phyloP scores from a whole-genome alignment of 2,329 filamentous ascomycete genomes.

The Dothideomycetidae sp. region DNA sequence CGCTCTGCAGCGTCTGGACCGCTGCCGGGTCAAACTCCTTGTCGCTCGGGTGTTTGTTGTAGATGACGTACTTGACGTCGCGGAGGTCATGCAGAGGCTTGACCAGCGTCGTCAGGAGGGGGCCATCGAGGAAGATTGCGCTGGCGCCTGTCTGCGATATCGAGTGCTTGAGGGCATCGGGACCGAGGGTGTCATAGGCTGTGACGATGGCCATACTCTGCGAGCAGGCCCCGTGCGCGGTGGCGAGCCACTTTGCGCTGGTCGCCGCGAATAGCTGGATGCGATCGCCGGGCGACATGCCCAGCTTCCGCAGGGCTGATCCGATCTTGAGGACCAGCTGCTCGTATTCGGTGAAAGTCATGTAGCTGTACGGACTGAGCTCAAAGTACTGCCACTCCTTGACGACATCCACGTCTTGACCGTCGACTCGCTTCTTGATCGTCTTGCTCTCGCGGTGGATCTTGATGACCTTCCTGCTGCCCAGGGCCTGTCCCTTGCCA shows the following conservation, averaged over 20 bases:
- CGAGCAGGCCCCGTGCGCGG: slow-evolving; percentile 52
- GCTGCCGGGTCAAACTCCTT: slow-evolving; percentile 38
- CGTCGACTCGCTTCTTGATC: slow-evolving; percentile 76
- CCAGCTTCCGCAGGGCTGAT: slow-evolving; percentile 59
- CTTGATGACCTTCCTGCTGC: slow-evolving; percentile 58
- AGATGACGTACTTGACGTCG: slow-evolving; percentile 43
- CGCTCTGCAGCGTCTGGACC: slow-evolving; percentile 39
- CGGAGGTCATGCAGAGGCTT: slow-evolving; percentile 42
- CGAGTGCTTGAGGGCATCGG: slow-evolving; percentile 72
- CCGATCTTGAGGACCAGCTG: slow-evolving; percentile 54
- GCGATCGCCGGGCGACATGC: slow-evolving; percentile 50
- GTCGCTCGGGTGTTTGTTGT: slow-evolving; percentile 39
- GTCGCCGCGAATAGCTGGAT: slow-evolving; percentile 78
- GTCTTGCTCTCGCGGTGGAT: slow-evolving; percentile 77
- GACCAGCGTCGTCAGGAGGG: slow-evolving; percentile 44
- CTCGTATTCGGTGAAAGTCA: slow-evolving; percentile 69
- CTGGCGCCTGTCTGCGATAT: slow-evolving; percentile 66
- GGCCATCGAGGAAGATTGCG: slow-evolving; percentile 77
- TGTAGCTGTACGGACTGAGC: slow-evolving; percentile 60
- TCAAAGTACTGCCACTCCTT: slow-evolving; percentile 90
- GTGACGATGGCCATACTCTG: slow-evolving; percentile 89
- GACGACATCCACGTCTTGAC: slow-evolving; percentile 62
- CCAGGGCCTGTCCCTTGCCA: slow-evolving; percentile 41
- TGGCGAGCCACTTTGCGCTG: slow-evolving; percentile 68
- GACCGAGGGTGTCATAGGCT: slow-evolving; percentile 83